Percentiles rank a stretch among this genome's conserved stretches.
These are phyloP conservation scores for Talaromyces sp. DNA, from an alignment of 2,329 filamentous ascomycete species.

Conservation along the genomic window DNA sequence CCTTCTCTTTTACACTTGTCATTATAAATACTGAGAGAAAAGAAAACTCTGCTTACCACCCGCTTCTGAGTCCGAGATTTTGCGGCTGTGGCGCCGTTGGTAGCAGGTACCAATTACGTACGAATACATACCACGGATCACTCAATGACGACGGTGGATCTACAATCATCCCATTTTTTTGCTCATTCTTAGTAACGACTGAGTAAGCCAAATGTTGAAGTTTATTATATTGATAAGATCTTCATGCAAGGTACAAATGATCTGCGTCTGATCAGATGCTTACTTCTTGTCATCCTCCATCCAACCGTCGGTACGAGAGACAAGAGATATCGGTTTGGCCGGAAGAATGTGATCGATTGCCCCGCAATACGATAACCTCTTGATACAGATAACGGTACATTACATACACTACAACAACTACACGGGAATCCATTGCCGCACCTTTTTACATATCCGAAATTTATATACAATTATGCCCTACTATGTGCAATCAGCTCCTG, in stretches of 20 bases:
- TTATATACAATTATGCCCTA: not conserved
- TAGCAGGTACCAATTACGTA: not conserved
- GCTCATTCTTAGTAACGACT: not conserved
- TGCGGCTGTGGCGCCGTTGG: not conserved
- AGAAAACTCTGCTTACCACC: not conserved
- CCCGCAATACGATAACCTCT: slow-evolving; percentile 2
- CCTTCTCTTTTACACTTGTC: not conserved
- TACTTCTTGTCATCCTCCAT: not conserved
- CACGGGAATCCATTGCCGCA: not conserved
- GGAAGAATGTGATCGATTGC: slow-evolving; percentile 1
- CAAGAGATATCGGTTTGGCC: not conserved
- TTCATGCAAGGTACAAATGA: not conserved
- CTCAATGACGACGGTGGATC: slow-evolving; percentile 6
- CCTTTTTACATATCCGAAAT: not conserved
- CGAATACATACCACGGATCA: not conserved
- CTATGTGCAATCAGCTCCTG: not conserved
- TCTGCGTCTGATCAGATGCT: not conserved
- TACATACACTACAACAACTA: slow-evolving; percentile 3
- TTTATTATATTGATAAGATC: not conserved
- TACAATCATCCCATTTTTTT: not conserved
- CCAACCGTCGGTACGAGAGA: not conserved
- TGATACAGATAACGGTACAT: not conserved
- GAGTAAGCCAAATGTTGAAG: not conserved
- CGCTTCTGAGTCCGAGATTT: not conserved
- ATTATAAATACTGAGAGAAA: not conserved